Evolutionary conservation across 1,284 basidiomycete genomes (phyloP), one percentile per base, ranked within the genome.

Genomic region (Ganoderma boninense): DNA sequence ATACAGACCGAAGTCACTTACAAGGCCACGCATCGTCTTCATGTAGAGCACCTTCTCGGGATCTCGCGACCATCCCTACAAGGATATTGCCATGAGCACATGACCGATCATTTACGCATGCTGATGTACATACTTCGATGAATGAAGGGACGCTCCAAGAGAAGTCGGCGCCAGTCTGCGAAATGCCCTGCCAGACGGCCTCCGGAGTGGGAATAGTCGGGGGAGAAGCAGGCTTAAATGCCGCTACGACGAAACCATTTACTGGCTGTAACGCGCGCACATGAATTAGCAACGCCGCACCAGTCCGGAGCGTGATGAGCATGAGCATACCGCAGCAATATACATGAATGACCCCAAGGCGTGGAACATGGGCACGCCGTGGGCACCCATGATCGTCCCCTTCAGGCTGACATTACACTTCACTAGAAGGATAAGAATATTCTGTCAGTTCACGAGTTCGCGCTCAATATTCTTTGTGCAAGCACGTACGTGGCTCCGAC

Each of bases 81-180:
- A 42, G 43, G 7, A 29, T 10, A 18, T 43, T 20, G 35, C 10
- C 8, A 2, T 66, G 2, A 54, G 52, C 5, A 46, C 8, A 35
- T 3, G 11, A 14, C 1, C 46, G n/a, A 18, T 7, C 29, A 49
- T 8, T n/a, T n/a, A 40, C 29, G 44, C 52, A 49, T 32, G 38
- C 20, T 43, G 23, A 20, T 60, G 57, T 5, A 2, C 74, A 13
- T 56, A 79, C 80, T 74, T 81, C 80, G 6, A 78, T 71, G 63
- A 80, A 77, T 8, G 75, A 69, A 1, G 80, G 79, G 1, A 80
- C 79, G 44, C 72, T 72, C 56, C 71, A 76, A 8, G 76, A 68
- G n/a, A 73, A 68, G 26, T 72, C 69, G 42, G 71, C 69, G 6
- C 65, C 44, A 14, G 75, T 76, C 1, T 44, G 68, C 1, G 73